Base-by-base conservation (phyloP, 345 rosid genomes). In the Xanthoceras sorbifolium region DNA sequence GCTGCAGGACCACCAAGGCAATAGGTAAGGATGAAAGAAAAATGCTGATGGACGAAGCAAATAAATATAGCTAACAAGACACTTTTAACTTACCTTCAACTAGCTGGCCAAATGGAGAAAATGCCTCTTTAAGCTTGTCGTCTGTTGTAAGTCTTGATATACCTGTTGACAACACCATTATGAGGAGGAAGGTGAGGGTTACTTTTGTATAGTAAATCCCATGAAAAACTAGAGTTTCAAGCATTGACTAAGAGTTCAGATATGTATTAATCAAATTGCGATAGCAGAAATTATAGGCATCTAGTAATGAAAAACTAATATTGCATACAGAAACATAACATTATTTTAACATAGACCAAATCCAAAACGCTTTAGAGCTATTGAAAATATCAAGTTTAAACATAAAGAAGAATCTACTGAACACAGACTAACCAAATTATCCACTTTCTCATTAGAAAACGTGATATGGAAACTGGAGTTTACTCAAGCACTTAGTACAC, bases 101-200 rank as follows among this genome's bases (percentile, higher is more conserved):
- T 54, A 93, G 89, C 62, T 89, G 85, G 22, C 98, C 98, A 74
- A 89, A 93, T 68, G 90, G 78, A 74, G 92, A 71, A 85, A 93
- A 93, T 73, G 98, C 94, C 71, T 90, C 92, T 52, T 79, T 81
- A 50, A 93, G 88, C 86, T 92, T 93, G 20, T 90, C 90, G 78
- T 89, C 93, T 22, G 94, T 88, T 29, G 98, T 90, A 64, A 82
- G 78, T 83, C 97, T 89, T 0, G 93, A 88, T 18, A 93, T 90
- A 48, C 98, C 97, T 93, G 86, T 70, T 64, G 40, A 78, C 75
- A 20, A 9, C 66, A 76, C 15, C 72, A 78, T 25, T 9, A 59
- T 12, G 28, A 75, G 50, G 62, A 57, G 1, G 1, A 22, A 57
- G 62, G 62, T 8, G 23, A 26, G 64, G 26, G 18, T 36, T 23